These are phyloP conservation scores for Cytospora leucostoma DNA, from an alignment of 2,329 filamentous ascomycete species.

Conservation along the genomic window DNA sequence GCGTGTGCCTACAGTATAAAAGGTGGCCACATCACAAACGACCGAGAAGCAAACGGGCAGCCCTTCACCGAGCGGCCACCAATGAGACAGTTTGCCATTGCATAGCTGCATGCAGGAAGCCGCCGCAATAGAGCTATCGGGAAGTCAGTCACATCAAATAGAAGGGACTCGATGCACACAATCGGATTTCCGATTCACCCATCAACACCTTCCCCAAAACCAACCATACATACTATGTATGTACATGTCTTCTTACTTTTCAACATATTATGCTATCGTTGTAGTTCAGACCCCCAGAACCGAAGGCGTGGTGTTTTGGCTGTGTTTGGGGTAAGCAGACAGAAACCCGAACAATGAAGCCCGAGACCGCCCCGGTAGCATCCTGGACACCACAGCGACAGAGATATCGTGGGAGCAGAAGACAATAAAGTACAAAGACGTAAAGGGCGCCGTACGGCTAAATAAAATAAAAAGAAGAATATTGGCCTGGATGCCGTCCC, in stretches of 20 bases:
- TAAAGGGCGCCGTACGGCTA: conserved; percentile 4
- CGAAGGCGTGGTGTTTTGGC: conserved; percentile 6
- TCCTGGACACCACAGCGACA: conserved; percentile 3
- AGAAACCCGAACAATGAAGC: conserved; percentile 1
- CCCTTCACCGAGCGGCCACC: too few species aligned
- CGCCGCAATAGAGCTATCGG: too few species aligned
- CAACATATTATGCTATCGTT: conserved; percentile 18
- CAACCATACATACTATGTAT: conserved; percentile 16
- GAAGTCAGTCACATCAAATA: background rate
- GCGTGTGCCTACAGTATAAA: too few species aligned
- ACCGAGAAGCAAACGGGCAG: too few species aligned
- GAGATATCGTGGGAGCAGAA: conserved; percentile 4
- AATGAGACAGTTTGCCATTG: too few species aligned
- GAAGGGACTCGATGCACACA: conserved; percentile 1
- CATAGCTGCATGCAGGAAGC: too few species aligned
- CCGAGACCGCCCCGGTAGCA: background rate
- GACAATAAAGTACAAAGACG: conserved; percentile 1
- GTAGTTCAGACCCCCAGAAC: conserved; percentile 13
- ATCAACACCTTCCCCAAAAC: conserved; percentile 4
- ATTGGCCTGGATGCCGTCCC: conserved; percentile 21
- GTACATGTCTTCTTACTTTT: conserved; percentile 14
- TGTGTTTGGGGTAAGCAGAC: conserved; percentile 19
- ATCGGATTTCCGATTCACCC: conserved; percentile 15
- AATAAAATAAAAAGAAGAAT: conserved; percentile 14
- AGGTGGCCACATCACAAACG: too few species aligned